phyloP scores from a whole-genome alignment of 441 rosid genomes.

The Populus hybrid region DNA sequence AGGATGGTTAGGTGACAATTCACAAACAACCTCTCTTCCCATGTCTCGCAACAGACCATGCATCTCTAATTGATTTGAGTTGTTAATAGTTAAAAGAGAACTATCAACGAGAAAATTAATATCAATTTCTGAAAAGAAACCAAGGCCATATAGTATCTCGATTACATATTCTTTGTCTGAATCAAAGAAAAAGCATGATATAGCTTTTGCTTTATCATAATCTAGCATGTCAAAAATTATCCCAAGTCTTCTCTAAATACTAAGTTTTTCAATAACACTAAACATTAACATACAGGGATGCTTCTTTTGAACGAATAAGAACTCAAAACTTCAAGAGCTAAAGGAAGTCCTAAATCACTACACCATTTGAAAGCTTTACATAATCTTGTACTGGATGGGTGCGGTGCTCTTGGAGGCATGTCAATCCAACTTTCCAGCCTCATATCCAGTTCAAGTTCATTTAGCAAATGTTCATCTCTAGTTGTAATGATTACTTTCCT shows the following conservation, averaged over 20 bases:
- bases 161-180: neutral
- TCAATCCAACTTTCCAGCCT: neutral
- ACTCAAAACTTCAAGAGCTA: slow-evolving; percentile 12
- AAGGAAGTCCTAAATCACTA: slow-evolving; percentile 9
- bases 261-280: neutral
- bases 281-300: neutral
- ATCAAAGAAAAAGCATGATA: neutral
- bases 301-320: neutral
- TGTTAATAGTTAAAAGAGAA: neutral
- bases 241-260: slow-evolving; percentile 1
- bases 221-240: neutral
- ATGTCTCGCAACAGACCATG: neutral
- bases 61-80: neutral
- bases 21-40: neutral
- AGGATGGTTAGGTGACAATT: neutral
- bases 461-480: slow-evolving; percentile 6
- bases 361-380: neutral
- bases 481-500: slow-evolving; percentile 12
- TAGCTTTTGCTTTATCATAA: slow-evolving; percentile 2
- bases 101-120: neutral
- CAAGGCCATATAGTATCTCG: neutral
- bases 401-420: no score
- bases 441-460: neutral
- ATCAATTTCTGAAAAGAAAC: slow-evolving; percentile 3
- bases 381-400: neutral